Conservation (phyloP, 2,329 filamentous ascomycete species). For the Blumeria hordei region DNA sequence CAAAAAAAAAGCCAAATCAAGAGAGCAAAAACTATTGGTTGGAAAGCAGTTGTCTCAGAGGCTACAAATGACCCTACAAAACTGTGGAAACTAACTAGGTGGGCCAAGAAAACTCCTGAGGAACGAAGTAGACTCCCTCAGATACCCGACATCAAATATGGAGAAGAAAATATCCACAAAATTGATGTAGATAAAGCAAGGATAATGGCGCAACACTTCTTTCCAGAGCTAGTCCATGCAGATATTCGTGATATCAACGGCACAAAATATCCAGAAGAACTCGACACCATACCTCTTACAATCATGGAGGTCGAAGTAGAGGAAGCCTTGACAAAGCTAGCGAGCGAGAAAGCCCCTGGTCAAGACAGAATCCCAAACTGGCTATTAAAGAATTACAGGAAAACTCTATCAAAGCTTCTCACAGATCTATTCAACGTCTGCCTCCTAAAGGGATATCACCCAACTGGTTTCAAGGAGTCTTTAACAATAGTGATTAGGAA, state of each 20-base stretch:
- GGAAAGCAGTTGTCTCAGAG: not conserved
- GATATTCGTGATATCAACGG: not conserved
- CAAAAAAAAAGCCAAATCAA: not conserved
- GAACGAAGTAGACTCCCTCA: not conserved
- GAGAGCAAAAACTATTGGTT: not conserved
- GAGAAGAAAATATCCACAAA: not conserved
- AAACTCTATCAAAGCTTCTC: not conserved
- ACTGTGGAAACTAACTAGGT: not conserved
- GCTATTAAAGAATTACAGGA: not conserved
- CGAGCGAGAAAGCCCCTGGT: not conserved
- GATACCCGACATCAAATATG: not conserved
- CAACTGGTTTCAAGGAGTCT: not conserved
- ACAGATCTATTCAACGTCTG: not conserved
- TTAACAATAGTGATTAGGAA: not conserved
- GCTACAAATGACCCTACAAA: not conserved
- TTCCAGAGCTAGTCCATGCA: not conserved
- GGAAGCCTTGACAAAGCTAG: not conserved
- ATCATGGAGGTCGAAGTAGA: not conserved
- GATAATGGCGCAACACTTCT: too few species aligned
- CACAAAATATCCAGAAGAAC: not conserved
- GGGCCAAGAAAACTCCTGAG: not conserved
- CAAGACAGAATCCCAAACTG: not conserved
- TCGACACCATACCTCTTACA: not conserved
- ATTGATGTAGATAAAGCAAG: too few species aligned
- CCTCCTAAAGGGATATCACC: not conserved